Conservation (phyloP, 768 basidiomycete species). For the Kwoniella sp. region DNA sequence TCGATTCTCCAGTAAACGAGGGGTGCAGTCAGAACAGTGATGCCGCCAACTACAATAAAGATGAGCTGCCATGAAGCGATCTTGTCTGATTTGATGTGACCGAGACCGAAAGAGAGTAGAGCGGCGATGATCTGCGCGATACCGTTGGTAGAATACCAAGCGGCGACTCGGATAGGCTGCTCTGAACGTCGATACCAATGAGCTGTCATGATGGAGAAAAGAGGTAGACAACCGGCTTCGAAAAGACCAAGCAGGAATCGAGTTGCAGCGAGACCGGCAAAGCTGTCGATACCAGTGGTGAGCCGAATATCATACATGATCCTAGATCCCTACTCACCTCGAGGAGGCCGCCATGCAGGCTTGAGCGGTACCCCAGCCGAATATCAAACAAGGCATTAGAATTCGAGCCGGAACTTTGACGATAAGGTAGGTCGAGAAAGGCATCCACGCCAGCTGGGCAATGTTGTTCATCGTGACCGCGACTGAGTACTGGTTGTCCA, state of each 20-base stretch:
- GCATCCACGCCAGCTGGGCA: slow-evolving; percentile 51
- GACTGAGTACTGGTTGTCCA: slow-evolving; percentile 9
- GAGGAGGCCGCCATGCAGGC: slow-evolving; percentile 37
- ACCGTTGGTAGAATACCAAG: slow-evolving; percentile 51
- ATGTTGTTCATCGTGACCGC: slow-evolving; percentile 43
- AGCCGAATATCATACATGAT: background rate
- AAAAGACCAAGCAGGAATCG: slow-evolving; percentile 55
- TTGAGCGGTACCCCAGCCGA: slow-evolving; percentile 45
- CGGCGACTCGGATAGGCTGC: slow-evolving; percentile 44
- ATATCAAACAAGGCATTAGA: slow-evolving; percentile 46
- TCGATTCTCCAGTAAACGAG: slow-evolving; percentile 32
- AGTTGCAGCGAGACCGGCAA: slow-evolving; percentile 45
- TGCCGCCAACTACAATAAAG: slow-evolving; percentile 33
- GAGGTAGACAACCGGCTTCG: slow-evolving; percentile 42
- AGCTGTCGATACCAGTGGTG: slow-evolving; percentile 14
- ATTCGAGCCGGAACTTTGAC: slow-evolving; percentile 43
- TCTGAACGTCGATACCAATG: slow-evolving; percentile 52
- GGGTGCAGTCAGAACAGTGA: slow-evolving; percentile 34
- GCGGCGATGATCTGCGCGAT: slow-evolving; percentile 20
- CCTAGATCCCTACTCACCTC: background rate
- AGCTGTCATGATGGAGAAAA: slow-evolving; percentile 47
- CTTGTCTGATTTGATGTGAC: slow-evolving; percentile 30
- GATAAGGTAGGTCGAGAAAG: slow-evolving; percentile 51
- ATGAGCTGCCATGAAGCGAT: slow-evolving; percentile 37
- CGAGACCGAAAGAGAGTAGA: slow-evolving; percentile 16